Evolutionary conservation across 1,284 basidiomycete species (phyloP).

Genomic region (Trametes polyzona): DNA sequence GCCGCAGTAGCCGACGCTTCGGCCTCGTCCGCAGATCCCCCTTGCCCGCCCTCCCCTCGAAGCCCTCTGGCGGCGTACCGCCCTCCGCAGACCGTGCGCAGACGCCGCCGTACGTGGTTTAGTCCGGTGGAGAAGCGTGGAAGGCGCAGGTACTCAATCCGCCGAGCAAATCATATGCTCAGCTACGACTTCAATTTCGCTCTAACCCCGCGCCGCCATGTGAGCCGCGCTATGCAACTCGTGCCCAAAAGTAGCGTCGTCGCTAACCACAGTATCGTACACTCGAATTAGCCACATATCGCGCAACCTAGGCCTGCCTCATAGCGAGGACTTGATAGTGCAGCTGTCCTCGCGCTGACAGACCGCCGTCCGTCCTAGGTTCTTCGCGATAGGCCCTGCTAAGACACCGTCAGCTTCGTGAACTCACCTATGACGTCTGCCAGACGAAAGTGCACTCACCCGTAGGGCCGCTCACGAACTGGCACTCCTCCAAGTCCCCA

Average conservation of each 20-base stretch:
- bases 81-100: neutral
- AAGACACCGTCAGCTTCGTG: neutral
- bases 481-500: conserved; percentile 24
- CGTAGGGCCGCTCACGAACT: conserved; percentile 33
- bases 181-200: neutral
- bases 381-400: conserved; percentile 36
- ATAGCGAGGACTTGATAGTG: conserved; percentile 21
- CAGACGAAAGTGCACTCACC: conserved; percentile 22
- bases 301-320: neutral
- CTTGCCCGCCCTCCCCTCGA: neutral
- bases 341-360: conserved; percentile 33
- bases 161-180: neutral
- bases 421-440: neutral
- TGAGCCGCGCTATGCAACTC: neutral
- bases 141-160: neutral
- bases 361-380: conserved; percentile 31
- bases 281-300: neutral
- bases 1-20: conserved; percentile 2
- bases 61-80: neutral
- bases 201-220: neutral
- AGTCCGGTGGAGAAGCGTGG: neutral
- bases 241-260: neutral
- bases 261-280: neutral
- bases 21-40: neutral
- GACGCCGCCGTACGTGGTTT: no score